Base-by-base conservation (phyloP, 352 stramenopile genomes). In the Aphanomyces astaci region DNA sequence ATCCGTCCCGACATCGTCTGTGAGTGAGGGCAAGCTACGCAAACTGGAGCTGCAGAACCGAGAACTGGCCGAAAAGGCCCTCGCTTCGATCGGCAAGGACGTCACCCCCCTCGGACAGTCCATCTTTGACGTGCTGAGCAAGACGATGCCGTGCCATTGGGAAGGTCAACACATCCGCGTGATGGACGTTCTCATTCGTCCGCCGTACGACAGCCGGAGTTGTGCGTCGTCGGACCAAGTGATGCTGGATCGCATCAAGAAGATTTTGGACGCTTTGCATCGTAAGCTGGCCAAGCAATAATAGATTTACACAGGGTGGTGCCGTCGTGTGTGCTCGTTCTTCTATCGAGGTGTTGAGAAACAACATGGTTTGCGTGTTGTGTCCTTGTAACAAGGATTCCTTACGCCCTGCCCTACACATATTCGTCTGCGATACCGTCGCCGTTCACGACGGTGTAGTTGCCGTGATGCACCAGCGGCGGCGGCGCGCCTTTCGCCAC, bases 131-230 rank as follows among this genome's bases (percentile, higher is more conserved):
- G 85, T 85, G 33, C 82, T 95, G 51, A 93, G 92, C 77, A 95
- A 95, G 73, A 95, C 87, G 76, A 94, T 94, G 85, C 85, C 85
- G 27, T 94, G 85, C 71, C 76, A 89, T 52, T 95, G 87, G 87
- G 82, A 93, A 64, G 84, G 76, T 4, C 71, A 73, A 56, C 88
- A 87, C 75, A 95, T 95, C 48, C 81, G 85, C 33, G 84, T 93
- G 40, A 93, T 94, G 85, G 78, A 79, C 25, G 86, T 95, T 39
- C 64, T 91, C 36, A 93, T 95, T 75, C 86, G 87, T 64, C 84
- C 87, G 30, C 87, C 85, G 57, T 95, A 95, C 63, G 76, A 90
- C 9, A 76, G 81, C 48, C 78, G 92, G 71, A 87, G 87, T 70
- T 95, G 87, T 70, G 73, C 86, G 31, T 90, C 84, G 65, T 69